These are phyloP conservation scores for Hirschioporus abietinus DNA, from an alignment of 768 basidiomycete species.

Conservation along the genomic window DNA sequence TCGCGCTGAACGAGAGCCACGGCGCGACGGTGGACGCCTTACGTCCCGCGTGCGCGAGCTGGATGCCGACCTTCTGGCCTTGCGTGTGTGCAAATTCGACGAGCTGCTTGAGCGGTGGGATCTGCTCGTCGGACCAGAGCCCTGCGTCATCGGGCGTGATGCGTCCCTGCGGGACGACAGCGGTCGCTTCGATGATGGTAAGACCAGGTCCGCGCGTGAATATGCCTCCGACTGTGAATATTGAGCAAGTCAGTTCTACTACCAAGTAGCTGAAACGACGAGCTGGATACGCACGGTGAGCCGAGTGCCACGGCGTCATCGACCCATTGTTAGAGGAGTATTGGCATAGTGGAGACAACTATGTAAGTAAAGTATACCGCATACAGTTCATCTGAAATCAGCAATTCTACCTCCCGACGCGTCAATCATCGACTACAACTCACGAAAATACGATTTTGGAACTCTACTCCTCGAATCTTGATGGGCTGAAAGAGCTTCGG, in stretches of 20 bases:
- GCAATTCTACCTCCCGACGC: no score
- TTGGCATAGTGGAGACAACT: constrained; percentile 56
- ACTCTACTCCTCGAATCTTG: constrained; percentile 45
- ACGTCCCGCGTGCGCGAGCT: constrained; percentile 74
- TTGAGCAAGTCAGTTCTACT: not conserved
- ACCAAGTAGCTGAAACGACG: not conserved
- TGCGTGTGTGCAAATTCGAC: constrained; percentile 71
- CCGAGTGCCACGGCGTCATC: constrained; percentile 51
- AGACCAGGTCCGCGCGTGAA: constrained; percentile 50
- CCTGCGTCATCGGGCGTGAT: constrained; percentile 63
- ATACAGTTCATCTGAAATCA: no score
- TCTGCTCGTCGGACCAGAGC: constrained; percentile 60
- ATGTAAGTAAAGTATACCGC: not conserved
- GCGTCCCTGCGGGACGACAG: constrained; percentile 55
- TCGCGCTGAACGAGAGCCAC: constrained; percentile 41
- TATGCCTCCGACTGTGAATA: constrained; percentile 44
- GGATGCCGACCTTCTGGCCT: constrained; percentile 64
- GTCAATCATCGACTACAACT: constrained; percentile 13
- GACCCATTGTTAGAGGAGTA: constrained; percentile 53
- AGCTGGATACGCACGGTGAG: constrained; percentile 30
- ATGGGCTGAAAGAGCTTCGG: constrained; percentile 50
- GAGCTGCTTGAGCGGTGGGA: constrained; percentile 39
- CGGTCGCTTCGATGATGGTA: constrained; percentile 61
- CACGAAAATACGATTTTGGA: constrained; percentile 53
- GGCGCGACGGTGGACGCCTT: constrained; percentile 63